Evolutionary conservation across 768 basidiomycete genomes (phyloP).

Genomic region (Leccinum pellstonianum): DNA sequence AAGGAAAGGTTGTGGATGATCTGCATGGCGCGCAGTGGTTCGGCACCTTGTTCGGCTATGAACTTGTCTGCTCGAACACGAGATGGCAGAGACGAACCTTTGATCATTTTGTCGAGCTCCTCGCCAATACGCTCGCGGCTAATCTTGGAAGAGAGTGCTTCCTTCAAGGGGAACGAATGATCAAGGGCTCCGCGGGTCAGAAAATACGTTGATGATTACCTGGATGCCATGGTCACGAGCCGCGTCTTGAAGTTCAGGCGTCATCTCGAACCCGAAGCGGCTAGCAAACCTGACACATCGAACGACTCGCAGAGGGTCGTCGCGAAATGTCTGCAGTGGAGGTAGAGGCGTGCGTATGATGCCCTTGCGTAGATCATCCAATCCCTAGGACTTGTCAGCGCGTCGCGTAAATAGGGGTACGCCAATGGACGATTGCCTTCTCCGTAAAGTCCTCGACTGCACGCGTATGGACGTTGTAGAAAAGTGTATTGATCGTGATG

Average conservation of each 20-base stretch:
- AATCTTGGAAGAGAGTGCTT: constrained; percentile 74
- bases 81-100: constrained; percentile 46
- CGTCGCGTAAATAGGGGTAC: neutral
- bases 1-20: constrained; percentile 75
- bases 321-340: constrained; percentile 83
- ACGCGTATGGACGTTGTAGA: constrained; percentile 91
- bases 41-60: constrained; percentile 49
- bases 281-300: constrained; percentile 91
- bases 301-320: constrained; percentile 92
- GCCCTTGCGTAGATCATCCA: constrained; percentile 77
- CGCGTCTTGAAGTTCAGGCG: constrained; percentile 62
- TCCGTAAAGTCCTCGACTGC: constrained; percentile 84
- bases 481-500: constrained; percentile 92
- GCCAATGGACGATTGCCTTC: constrained; percentile 46
- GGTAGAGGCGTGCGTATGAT: constrained; percentile 86
- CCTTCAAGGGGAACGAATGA: constrained; percentile 34
- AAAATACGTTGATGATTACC: constrained; percentile 34
- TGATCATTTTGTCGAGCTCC: constrained; percentile 93
- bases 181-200: neutral
- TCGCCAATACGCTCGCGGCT: constrained; percentile 89
- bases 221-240: constrained; percentile 63
- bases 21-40: constrained; percentile 71
- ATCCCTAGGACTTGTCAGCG: constrained; percentile 50
- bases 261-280: constrained; percentile 80
- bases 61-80: constrained; percentile 3